Conservation (phyloP, 768 basidiomycete species). For the Hypholoma sublateritium region DNA sequence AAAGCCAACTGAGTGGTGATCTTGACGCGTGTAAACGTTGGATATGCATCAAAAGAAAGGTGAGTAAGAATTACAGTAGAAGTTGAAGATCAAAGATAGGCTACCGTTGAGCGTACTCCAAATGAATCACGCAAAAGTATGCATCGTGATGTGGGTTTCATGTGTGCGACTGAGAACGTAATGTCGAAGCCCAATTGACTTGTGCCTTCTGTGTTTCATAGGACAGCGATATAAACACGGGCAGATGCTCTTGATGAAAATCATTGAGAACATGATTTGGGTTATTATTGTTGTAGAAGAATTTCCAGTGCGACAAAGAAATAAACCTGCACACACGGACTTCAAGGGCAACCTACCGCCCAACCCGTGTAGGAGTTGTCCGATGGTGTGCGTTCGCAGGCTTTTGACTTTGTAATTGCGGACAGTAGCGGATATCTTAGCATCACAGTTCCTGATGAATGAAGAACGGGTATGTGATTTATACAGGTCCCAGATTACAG, state of each 20-base stretch:
- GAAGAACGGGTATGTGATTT: slow-evolving; percentile 1
- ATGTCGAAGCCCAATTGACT: not conserved
- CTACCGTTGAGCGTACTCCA: too few relatives aligned
- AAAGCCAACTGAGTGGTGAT: not conserved
- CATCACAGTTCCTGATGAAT: not conserved
- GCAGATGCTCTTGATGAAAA: not conserved
- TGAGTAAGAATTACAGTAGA: too few relatives aligned
- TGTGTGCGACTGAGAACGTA: not conserved
- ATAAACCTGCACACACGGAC: not conserved
- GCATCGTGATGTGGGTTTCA: not conserved
- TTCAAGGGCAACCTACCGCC: not conserved
- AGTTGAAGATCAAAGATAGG: too few relatives aligned
- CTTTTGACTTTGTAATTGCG: not conserved
- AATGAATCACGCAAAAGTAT: not conserved
- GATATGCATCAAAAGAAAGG: not conserved
- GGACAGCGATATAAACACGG: not conserved
- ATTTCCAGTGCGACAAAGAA: not conserved
- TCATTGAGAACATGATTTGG: not conserved
- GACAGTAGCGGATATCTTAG: not conserved
- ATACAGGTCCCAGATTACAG: not conserved
- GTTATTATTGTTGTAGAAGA: not conserved
- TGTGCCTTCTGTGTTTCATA: not conserved
- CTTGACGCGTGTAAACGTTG: not conserved
- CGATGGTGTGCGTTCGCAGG: not conserved
- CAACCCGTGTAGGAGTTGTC: not conserved